Conservation (phyloP, 305 asterid species). For the Fraxinus ornus region DNA sequence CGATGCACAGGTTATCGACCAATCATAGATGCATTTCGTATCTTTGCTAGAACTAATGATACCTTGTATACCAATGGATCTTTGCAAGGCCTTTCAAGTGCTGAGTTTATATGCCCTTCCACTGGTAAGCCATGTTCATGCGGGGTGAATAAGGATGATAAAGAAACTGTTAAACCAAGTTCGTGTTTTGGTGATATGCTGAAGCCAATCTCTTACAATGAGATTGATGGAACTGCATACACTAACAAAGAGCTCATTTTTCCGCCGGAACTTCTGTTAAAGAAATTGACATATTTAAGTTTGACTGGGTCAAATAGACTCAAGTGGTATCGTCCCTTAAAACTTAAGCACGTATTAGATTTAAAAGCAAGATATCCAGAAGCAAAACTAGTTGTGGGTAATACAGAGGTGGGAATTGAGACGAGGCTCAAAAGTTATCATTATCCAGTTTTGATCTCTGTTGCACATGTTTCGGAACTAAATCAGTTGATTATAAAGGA, state of each 20-base stretch:
- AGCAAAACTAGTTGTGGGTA: constrained; percentile 79
- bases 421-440: constrained; percentile 72
- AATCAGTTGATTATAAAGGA: constrained; percentile 53
- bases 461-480: constrained; percentile 69
- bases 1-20: constrained; percentile 99
- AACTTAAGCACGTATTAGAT: constrained; percentile 65
- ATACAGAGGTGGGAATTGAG: constrained; percentile 93
- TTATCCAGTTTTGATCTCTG: constrained; percentile 72
- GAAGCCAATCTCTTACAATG: constrained; percentile 64
- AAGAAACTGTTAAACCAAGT: constrained; percentile 29
- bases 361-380: constrained; percentile 59
- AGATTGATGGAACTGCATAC: constrained; percentile 67
- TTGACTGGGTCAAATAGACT: constrained; percentile 69
- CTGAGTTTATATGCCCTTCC: constrained; percentile 81
- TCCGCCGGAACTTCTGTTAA: constrained; percentile 77
- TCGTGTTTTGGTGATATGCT: constrained; percentile 26
- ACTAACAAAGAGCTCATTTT: constrained; percentile 82
- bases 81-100: constrained; percentile 32
- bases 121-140: constrained; percentile 97
- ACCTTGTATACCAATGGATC: constrained; percentile 58
- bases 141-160: constrained; percentile 40
- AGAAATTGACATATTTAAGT: constrained; percentile 51
- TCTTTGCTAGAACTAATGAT: constrained; percentile 74
- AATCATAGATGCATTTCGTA: constrained; percentile 84
- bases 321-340: constrained; percentile 79